phyloP scores from a whole-genome alignment of 768 basidiomycete genomes.

The Lentinula lateritia region DNA sequence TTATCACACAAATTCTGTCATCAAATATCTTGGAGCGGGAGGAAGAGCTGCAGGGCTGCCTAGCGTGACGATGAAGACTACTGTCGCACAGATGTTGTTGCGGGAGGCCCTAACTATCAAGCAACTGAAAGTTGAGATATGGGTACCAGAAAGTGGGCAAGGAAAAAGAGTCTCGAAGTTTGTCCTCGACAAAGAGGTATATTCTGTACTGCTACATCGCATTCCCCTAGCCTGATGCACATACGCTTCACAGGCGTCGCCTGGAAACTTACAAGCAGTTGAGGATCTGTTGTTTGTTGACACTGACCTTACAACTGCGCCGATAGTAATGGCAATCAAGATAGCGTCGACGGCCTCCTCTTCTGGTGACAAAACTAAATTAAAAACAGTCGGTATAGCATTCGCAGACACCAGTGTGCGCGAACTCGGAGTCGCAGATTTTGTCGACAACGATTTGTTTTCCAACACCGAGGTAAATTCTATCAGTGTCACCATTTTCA shows the following conservation, averaged over 20 bases:
- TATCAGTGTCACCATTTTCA: background rate
- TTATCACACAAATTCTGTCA: conserved; percentile 83
- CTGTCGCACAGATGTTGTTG: conserved; percentile 75
- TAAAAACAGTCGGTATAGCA: conserved; percentile 76
- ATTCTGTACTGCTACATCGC: conserved; percentile 15
- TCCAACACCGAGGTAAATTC: conserved; percentile 83
- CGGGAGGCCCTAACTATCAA: conserved; percentile 86
- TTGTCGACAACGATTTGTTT: conserved; percentile 91
- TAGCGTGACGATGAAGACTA: conserved; percentile 70
- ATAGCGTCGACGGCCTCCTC: conserved; percentile 47
- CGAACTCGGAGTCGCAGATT: conserved; percentile 85
- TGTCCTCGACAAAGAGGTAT: conserved; percentile 73
- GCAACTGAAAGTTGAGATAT: conserved; percentile 92
- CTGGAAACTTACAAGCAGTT: conserved; percentile 65
- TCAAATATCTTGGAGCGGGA: conserved; percentile 81
- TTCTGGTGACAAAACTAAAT: conserved; percentile 49
- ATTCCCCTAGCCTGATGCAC: background rate
- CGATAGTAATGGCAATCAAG: conserved; percentile 88
- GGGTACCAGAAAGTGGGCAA: conserved; percentile 66
- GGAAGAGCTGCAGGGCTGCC: conserved; percentile 59
- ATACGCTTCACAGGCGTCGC: conserved; percentile 32
- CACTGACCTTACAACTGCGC: conserved; percentile 75
- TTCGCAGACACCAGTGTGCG: conserved; percentile 88
- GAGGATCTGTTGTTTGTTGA: conserved; percentile 85
- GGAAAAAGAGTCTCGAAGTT: conserved; percentile 77